Base-by-base conservation (phyloP, 495 filamentous ascomycete species). In the Daldinia concentrica region DNA sequence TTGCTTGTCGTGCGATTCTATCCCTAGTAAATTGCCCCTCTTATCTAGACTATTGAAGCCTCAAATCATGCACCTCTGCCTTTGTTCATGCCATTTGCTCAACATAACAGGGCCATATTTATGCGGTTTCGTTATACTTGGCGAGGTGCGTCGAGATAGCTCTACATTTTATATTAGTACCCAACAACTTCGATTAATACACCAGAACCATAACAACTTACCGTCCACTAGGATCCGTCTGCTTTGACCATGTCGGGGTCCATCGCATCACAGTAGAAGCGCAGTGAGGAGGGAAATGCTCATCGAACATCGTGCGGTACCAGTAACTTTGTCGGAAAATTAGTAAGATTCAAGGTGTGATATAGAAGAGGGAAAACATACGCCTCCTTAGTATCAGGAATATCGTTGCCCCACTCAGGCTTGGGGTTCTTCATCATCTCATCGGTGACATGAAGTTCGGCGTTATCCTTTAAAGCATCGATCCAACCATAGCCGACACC, bases 401-500 rank as follows among this genome's bases (percentile, higher is more conserved):
- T 87, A 74, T 99, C 95, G 63, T 34, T 58, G 36, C 92, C 95
- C 95, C 95, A 99, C 79, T 97, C 93, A 29, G 92, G 88, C 86
- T 97, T 97, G 57, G 95, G 94, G 86, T 93, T 93, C 85, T 92
- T 93, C 89, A 99, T 90, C 89, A 96, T 93, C 85, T 98, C 95
- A 77, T 98, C 94, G 24, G 91, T 95, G 45, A 99, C 91, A 43
- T 95, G 87, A 62, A 88, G 77, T 81, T 95, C 93, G 67, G 95
- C 96, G 68, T 90, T 89, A 79, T 98, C 96, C 86, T 97, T 99
- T 52, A 99, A 86, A 15, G 89, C 92, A 78, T 99, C 96, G 81
- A 98, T 98, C 95, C 95, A 99, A 68, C 96, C 94, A 84, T 99
- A 99, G 62, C 95, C 95, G 69, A 99, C 96, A 80, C 95, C 95